Percentiles rank a stretch among this genome's conserved stretches.
phyloP scores from a whole-genome alignment of 2,329 filamentous ascomycete genomes.

The Hysterium pulicare region DNA sequence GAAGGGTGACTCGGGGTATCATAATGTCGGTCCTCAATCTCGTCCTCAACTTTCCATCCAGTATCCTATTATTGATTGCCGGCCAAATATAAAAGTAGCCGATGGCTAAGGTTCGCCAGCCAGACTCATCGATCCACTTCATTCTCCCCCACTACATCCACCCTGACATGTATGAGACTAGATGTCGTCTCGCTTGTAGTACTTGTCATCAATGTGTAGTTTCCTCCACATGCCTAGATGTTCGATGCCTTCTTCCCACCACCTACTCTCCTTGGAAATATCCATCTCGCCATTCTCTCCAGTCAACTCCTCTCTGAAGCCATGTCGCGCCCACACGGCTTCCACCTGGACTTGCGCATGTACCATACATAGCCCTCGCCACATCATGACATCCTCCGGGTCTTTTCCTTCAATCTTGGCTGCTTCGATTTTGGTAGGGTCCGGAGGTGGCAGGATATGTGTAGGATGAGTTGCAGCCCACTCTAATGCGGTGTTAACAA shows the following conservation, averaged over 20 bases:
- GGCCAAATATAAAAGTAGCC: too few species aligned
- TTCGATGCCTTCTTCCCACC: conserved; percentile 79
- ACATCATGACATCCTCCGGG: conserved; percentile 46
- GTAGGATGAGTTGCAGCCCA: conserved; percentile 64
- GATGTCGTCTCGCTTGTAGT: background rate
- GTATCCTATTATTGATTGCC: too few species aligned
- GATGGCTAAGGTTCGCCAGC: too few species aligned
- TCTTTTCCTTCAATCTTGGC: conserved; percentile 44
- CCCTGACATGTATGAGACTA: too few species aligned
- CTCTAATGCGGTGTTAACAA: conserved; percentile 65
- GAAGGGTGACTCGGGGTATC: too few species aligned
- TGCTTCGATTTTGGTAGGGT: conserved; percentile 40
- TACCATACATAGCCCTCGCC: conserved; percentile 72
- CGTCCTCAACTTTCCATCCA: too few species aligned
- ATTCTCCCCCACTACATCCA: too few species aligned
- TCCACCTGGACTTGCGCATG: conserved; percentile 72
- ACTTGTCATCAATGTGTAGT: conserved; percentile 29
- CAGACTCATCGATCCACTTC: too few species aligned
- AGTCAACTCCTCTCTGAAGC: conserved; percentile 73
- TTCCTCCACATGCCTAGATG: conserved; percentile 81
- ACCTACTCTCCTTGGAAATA: conserved; percentile 42
- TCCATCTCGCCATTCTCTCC: conserved; percentile 46
- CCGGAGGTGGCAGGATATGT: conserved; percentile 38
- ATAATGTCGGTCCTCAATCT: too few species aligned
- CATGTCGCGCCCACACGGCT: conserved; percentile 65